Base-by-base conservation (phyloP, 2,329 filamentous ascomycete genomes). In the Peltaster fructicola region DNA sequence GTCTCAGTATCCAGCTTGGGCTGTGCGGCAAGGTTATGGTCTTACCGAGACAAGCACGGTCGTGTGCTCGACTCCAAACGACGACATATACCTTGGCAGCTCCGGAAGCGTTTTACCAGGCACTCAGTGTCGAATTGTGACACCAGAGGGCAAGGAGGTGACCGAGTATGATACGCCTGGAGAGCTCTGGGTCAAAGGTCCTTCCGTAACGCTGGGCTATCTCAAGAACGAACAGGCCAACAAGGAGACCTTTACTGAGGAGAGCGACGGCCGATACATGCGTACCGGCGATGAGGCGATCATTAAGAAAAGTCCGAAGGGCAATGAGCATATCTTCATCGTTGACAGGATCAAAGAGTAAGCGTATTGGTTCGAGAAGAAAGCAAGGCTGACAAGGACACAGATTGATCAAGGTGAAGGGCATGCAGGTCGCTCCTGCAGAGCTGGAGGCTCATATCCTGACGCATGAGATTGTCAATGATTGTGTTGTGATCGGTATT, bases 151-250 rank as follows among this genome's bases (percentile, higher is more conserved):
- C 1, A 56, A 59, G 5, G 78, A 88, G 43, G 62, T 88, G 27
- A 73, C 65, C 0, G 63, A 56, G 6, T 71, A 77, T 37, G 68
- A 85, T 32, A 67, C 70, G 22, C 77, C 74, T 0, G 84, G 84
- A 17, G 84, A 93, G 50, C 63, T 93, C 8, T 61, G 79, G 10
- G 65, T 91, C 12, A 77, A 80, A 45, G 69, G 68, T 0, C 82
- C 81, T 0, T 72, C 73, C 1, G 67, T 90, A 1, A 71, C 77
- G 0, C 52, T 92, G 1, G 84, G 84, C 1, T 93, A 93, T 39
- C 55, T 91, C 26, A 76, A 90, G 53, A 91, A 92, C 43, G 71
- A 77, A 21, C 73, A 77, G 41, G 81, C 84, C 3, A 90, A 73
- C 11, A 60, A 65, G 25, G 44, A 47, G 26, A 88, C 82, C 0